These are phyloP conservation scores for Quercus wislizeni DNA, from an alignment of 306 rosid species.

Conservation along the genomic window DNA sequence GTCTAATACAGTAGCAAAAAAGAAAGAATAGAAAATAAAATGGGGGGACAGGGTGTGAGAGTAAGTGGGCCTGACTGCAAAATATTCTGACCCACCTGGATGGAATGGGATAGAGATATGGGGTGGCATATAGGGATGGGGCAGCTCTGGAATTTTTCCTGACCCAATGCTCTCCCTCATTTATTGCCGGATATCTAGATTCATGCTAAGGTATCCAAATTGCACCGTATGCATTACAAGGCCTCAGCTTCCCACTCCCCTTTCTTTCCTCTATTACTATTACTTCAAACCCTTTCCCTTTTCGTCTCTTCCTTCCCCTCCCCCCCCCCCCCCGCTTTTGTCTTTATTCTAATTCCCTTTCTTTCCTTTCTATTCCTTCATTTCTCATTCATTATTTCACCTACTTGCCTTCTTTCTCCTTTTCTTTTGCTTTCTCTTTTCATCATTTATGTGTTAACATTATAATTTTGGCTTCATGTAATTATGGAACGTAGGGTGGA, in stretches of 20 bases:
- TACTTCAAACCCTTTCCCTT: constrained; percentile 20
- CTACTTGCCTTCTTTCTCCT: background rate
- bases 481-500: constrained; percentile 19
- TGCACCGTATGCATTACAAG: constrained; percentile 3
- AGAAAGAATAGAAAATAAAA: background rate
- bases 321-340: background rate
- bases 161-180: constrained; percentile 17
- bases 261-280: background rate
- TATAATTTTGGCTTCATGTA: background rate
- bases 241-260: background rate
- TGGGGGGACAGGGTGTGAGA: background rate
- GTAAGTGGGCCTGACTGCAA: constrained; percentile 13
- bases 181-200: constrained; percentile 21
- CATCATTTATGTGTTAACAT: constrained; percentile 6
- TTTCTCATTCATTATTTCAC: background rate
- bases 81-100: constrained; percentile 33
- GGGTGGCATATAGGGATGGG: constrained; percentile 1
- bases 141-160: background rate
- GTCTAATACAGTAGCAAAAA: background rate
- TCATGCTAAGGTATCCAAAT: constrained; percentile 27
- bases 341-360: background rate
- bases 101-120: constrained; percentile 10
- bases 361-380: background rate
- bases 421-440: background rate
- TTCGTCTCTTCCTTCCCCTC: constrained; percentile 11